Evolutionary conservation across 805 yeast genomes (phyloP), one percentile per base, ranked within the genome.

Genomic region (Wickerhamomyces sydowiorum): DNA sequence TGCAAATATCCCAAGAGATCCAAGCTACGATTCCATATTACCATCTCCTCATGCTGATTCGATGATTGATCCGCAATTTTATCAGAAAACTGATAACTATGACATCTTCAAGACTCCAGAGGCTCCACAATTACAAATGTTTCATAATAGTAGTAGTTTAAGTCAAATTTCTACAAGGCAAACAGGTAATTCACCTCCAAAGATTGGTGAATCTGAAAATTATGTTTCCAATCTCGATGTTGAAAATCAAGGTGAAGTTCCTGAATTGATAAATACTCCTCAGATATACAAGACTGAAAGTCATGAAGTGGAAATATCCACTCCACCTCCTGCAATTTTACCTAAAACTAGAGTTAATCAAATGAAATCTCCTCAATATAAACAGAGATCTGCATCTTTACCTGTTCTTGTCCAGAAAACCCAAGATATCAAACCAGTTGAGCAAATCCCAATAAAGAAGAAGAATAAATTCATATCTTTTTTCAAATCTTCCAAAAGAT

Each of bases 71-170:
- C 34, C 37, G 15, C 30, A 22, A 17, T 27, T 28, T 17, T 18
- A 30, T 7, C 24, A 22, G 24, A 27, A 4, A 36, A 13, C 13
- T 12, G 29, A 36, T 17, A 6, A 29, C 6, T 5, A 5, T 20
- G 56, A 59, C 44, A 52, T 51, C 30, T 53, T 56, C 45, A 45
- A 54, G 44, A 54, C 64, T 21, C 59, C 62, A 38, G 47, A 45
- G 34, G 49, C 44, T 9, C 47, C 39, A 41, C 54, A 45, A 39
- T 31, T 46, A 20, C 49, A 43, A 18, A 34, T 14, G 20, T 47
- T 40, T 47, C 52, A 30, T 30, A 30, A 30, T 12, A 14, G 18
- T 30, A 23, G 46, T 43, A 7, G 45, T 42, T 13, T 21, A 37
- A 13, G 41, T 43, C 45, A 43, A 29, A 36, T 41, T n/a, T 29